Evolutionary conservation across 805 yeast species (phyloP).

Genomic region (Saccharomycopsis sp.): DNA sequence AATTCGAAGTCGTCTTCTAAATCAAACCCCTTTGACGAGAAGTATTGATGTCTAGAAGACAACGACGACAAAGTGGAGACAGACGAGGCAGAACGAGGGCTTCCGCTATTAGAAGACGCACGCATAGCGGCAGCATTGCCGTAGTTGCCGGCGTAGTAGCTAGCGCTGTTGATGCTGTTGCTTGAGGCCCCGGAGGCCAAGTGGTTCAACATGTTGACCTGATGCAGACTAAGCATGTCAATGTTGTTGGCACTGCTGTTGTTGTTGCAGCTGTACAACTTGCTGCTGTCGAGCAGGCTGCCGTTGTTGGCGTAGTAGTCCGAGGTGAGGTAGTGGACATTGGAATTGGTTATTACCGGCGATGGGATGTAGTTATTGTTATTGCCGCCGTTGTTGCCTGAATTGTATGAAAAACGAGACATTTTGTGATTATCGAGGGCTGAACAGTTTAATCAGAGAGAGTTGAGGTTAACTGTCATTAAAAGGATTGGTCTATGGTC

Average conservation of each 20-base stretch:
- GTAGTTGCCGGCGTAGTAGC: background rate
- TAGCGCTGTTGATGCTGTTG: background rate
- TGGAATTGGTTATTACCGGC: slow-evolving; percentile 20
- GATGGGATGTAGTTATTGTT: background rate
- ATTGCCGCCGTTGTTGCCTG: slow-evolving; percentile 2
- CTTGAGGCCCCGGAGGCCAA: too few species aligned
- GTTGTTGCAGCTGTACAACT: background rate
- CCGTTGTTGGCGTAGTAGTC: background rate
- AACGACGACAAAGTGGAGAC: background rate
- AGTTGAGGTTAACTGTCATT: background rate
- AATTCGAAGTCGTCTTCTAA: slow-evolving; percentile 20
- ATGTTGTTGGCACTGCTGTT: background rate
- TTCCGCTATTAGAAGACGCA: slow-evolving; percentile 1
- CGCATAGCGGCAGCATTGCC: background rate
- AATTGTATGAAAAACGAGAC: slow-evolving; percentile 1
- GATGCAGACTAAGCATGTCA: background rate
- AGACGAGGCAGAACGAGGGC: slow-evolving; percentile 1
- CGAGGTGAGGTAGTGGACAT: background rate
- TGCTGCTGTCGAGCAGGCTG: background rate
- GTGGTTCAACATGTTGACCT: background rate
- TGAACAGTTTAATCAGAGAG: slow-evolving; percentile 3
- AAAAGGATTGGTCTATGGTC: background rate
- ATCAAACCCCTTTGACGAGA: slow-evolving; percentile 20
- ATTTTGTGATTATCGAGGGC: background rate
- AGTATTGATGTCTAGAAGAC: slow-evolving; percentile 14